phyloP scores from a whole-genome alignment of 352 stramenopile genomes.

The Phytophthora litchii region DNA sequence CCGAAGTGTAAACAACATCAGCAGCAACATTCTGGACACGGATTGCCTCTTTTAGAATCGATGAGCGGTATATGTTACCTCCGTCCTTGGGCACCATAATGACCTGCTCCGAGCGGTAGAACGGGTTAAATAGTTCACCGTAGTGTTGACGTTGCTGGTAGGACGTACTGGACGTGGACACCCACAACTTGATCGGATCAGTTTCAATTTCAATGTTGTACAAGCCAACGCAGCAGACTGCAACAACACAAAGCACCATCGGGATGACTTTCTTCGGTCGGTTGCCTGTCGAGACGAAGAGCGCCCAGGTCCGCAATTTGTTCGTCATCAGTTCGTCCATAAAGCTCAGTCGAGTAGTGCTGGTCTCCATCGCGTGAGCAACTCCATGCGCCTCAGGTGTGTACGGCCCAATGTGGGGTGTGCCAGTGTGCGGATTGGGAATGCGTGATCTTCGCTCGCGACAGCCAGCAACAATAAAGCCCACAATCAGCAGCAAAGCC shows the following conservation, averaged over 20 bases:
- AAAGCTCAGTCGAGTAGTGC: slow-evolving; percentile 35
- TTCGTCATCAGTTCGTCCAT: slow-evolving; percentile 54
- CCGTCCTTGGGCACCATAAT: slow-evolving; percentile 73
- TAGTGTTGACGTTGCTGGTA: slow-evolving; percentile 69
- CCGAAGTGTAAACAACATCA: slow-evolving; percentile 37
- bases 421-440: slow-evolving; percentile 21
- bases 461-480: slow-evolving; percentile 43
- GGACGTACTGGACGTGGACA: slow-evolving; percentile 57
- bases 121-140: slow-evolving; percentile 68
- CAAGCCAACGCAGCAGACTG: slow-evolving; percentile 43
- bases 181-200: slow-evolving; percentile 70
- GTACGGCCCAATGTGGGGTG: slow-evolving; percentile 30
- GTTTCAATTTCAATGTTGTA: slow-evolving; percentile 59
- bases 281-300: slow-evolving; percentile 45
- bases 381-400: slow-evolving; percentile 27
- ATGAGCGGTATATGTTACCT: slow-evolving; percentile 52
- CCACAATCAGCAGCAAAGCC: slow-evolving; percentile 46
- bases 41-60: slow-evolving; percentile 60
- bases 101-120: slow-evolving; percentile 74
- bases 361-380: slow-evolving; percentile 27
- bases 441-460: slow-evolving; percentile 34
- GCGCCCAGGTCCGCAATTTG: slow-evolving; percentile 47
- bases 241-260: slow-evolving; percentile 41
- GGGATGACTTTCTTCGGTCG: slow-evolving; percentile 50
- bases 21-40: slow-evolving; percentile 47